Base-by-base conservation (phyloP, 2,329 filamentous ascomycete species). In the Neurospora sp. region DNA sequence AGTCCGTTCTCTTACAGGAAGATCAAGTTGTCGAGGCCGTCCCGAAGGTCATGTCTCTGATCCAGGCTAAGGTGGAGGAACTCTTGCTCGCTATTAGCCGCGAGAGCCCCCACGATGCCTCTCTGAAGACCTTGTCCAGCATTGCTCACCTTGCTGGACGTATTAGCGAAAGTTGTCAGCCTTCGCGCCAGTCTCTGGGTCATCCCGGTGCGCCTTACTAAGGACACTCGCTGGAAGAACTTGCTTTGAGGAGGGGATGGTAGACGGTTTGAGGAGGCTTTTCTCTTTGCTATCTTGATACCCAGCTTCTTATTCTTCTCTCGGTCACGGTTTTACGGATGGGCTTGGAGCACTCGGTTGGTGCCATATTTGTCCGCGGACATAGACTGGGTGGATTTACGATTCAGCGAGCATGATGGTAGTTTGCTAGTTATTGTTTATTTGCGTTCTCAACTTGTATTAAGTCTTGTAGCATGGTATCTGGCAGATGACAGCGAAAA, bases 1-100 rank as follows among this genome's bases (percentile, higher is more conserved):
- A 74, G 70, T 76, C 80, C 78, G 78, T 76, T 71, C 62, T 66
- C 42, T 43, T 72, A 52, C 75, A 87, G 85, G 85, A 87, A 70
- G 80, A 83, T 28, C 84, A 87, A 78, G 82, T 86, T 69, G 82
- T 83, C 70, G 84, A 84, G 33, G 84, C 88, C 43, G 83, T 86
- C 40, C 86, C 86, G 36, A 86, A 84, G 74, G 86, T 88, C 73
- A 87, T 88, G 81, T 78, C 79, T 66, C 83, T 85, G 46, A 82
- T 87, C 73, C 81, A 85, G 73, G 79, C 82, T 68, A 82, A 84
- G 46, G 80, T 87, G 52, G 85, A 88, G 76, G 81, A 83, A 69
- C 80, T 87, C 13, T 84, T 85, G 74, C 80, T 85, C 74, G 82
- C 81, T 69, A 82, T 88, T 72, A 83, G 80, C 77, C 81, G 81